Percentiles rank a stretch among this genome's conserved stretches.
Evolutionary conservation across 345 rosid genomes (phyloP).

Genomic region (Camelina sativa): DNA sequence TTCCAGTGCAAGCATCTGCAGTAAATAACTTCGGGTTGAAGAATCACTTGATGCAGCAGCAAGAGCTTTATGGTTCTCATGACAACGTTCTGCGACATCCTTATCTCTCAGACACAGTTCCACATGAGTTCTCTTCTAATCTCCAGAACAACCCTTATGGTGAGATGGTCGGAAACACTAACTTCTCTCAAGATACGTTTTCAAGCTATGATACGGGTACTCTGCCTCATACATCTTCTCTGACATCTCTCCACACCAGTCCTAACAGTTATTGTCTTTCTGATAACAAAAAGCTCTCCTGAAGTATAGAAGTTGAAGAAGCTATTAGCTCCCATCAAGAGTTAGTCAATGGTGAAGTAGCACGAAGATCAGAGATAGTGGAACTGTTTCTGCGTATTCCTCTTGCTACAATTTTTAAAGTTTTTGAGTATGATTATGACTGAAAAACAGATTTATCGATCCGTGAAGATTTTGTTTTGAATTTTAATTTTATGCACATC

Average conservation of each 20-base stretch:
- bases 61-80: conserved; percentile 10
- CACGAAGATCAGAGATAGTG: background rate
- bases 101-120: conserved; percentile 6
- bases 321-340: background rate
- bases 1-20: conserved; percentile 1
- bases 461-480: conserved; percentile 4
- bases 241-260: conserved; percentile 1
- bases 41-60: conserved; percentile 11
- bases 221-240: conserved; percentile 16
- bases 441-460: background rate
- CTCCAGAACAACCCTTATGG: conserved; percentile 9
- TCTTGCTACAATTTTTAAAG: background rate
- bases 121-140: conserved; percentile 18
- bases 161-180: conserved; percentile 2
- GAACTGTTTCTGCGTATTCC: background rate
- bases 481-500: background rate
- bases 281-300: background rate
- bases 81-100: background rate
- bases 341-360: background rate
- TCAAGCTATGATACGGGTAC: conserved; percentile 11
- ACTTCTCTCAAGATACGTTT: conserved; percentile 10
- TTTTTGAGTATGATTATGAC: background rate
- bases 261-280: conserved; percentile 11
- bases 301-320: background rate
- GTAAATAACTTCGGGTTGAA: background rate